phyloP scores from a whole-genome alignment of 192 early-diverging fungal species.

The Rhizophagus clarus region DNA sequence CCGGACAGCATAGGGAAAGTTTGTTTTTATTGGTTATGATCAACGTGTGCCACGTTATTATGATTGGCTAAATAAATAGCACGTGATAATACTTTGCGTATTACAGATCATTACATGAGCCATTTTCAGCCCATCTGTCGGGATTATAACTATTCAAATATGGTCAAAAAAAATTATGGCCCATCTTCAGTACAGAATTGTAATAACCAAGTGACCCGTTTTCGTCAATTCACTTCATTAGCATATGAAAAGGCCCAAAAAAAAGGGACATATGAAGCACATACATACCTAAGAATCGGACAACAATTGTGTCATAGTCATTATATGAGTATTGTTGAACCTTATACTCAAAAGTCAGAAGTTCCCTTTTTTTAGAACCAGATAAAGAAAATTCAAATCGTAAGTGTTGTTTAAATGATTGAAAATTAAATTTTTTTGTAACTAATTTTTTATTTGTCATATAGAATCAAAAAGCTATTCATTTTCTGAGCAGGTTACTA shows the following conservation, averaged over 20 bases:
- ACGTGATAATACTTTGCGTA: no score
- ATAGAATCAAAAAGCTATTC: no score
- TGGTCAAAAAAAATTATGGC: background rate
- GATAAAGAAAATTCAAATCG: background rate
- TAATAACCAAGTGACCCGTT: background rate
- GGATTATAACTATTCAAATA: no score
- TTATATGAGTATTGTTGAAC: conserved; percentile 19
- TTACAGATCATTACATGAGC: no score
- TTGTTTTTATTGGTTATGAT: no score
- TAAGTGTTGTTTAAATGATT: background rate
- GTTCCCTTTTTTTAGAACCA: background rate
- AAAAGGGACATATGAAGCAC: background rate
- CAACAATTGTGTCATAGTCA: conserved; percentile 15
- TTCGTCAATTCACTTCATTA: background rate
- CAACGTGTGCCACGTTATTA: no score
- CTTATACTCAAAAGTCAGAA: background rate
- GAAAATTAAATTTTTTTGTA: no score
- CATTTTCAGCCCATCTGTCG: no score
- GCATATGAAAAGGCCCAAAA: conserved; percentile 8
- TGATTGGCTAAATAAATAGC: no score
- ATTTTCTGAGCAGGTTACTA: no score
- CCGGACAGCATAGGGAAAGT: no score
- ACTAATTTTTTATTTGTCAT: no score
- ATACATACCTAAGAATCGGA: conserved; percentile 6
- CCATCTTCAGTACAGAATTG: conserved; percentile 9